Evolutionary conservation across 192 early-diverging fungal genomes (phyloP).

Genomic region (Glomus cerebriforme): DNA sequence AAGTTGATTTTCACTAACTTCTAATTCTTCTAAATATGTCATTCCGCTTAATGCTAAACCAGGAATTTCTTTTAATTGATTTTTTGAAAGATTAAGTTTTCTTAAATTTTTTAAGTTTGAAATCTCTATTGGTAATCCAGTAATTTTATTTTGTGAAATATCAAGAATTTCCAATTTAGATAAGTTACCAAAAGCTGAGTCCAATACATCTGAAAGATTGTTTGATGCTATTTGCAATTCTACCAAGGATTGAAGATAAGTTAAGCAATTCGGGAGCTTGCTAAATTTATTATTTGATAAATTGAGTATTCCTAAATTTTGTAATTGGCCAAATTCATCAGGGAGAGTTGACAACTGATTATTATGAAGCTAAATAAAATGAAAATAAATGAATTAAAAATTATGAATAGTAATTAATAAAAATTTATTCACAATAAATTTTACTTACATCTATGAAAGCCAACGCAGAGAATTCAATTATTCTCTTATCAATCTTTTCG

Average conservation of each 20-base stretch:
- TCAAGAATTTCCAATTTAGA: conserved; percentile 43
- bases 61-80: conserved; percentile 41
- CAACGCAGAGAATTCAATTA: conserved; percentile 54
- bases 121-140: conserved; percentile 43
- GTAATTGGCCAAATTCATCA: conserved; percentile 38
- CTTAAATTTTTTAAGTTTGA: conserved; percentile 38
- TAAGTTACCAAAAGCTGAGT: conserved; percentile 38
- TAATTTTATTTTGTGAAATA: conserved; percentile 43
- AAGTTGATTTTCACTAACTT: conserved; percentile 41
- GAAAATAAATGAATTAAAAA: neutral
- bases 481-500: conserved; percentile 45
- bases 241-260: conserved; percentile 35
- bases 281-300: conserved; percentile 48
- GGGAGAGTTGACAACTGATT: conserved; percentile 51
- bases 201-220: conserved; percentile 38
- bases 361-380: conserved; percentile 44
- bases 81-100: conserved; percentile 47
- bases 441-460: conserved; percentile 50
- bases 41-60: conserved; percentile 40
- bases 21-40: conserved; percentile 49
- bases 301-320: conserved; percentile 42
- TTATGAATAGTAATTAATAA: neutral
- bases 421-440: neutral
- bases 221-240: conserved; percentile 46
- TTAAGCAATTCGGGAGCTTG: conserved; percentile 43